Percentiles rank a stretch among this genome's conserved stretches.
Conservation (phyloP, 2,329 filamentous ascomycete species). For the Sporothrix pseudoabietina region DNA sequence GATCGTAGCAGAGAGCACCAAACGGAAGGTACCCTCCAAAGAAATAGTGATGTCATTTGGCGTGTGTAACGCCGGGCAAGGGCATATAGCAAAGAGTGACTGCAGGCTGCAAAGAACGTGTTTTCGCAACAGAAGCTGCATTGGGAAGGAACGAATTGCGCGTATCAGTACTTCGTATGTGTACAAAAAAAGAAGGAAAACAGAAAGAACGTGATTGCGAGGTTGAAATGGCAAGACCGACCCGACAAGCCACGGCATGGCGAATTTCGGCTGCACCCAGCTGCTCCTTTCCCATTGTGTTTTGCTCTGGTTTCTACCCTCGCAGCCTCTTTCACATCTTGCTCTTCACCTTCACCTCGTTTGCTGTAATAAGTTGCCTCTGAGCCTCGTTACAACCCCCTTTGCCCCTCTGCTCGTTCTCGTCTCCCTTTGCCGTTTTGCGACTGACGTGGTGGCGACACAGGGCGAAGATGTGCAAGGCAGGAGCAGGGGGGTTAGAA, state of each 20-base stretch:
- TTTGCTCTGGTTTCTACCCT: neutral
- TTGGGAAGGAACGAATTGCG: neutral
- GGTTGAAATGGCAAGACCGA: conserved; percentile 9
- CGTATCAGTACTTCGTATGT: neutral
- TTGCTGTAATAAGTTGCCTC: neutral
- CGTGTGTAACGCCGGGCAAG: conserved; percentile 10
- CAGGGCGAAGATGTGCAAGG: neutral
- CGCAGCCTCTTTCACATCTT: neutral
- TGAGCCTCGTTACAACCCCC: neutral
- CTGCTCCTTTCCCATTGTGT: no score
- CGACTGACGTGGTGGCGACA: conserved; percentile 19
- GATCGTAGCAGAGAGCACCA: neutral
- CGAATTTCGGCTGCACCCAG: neutral
- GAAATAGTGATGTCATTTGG: conserved; percentile 17
- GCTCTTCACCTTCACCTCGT: neutral
- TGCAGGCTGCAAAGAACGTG: neutral
- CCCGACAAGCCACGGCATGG: neutral
- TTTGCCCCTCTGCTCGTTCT: neutral
- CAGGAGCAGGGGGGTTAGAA: neutral
- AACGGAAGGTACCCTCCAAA: neutral
- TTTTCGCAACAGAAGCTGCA: conserved; percentile 1
- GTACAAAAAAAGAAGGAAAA: neutral
- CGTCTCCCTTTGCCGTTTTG: conserved; percentile 11
- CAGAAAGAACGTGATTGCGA: conserved; percentile 23
- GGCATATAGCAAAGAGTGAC: neutral